phyloP scores from a whole-genome alignment of 2,329 filamentous ascomycete genomes.

The Apiospora sp. region DNA sequence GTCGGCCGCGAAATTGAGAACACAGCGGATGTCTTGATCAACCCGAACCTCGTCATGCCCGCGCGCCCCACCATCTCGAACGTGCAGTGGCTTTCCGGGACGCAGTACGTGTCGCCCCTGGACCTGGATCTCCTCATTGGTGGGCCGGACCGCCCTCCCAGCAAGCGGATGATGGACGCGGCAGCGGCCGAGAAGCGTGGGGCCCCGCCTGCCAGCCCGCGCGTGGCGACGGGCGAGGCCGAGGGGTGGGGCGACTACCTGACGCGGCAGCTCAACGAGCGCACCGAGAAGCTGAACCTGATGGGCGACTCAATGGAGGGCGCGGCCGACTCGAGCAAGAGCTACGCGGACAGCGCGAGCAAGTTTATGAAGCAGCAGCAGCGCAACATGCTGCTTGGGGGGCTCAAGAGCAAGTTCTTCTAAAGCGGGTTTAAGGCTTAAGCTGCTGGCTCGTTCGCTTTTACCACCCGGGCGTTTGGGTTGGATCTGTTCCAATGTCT shows the following conservation, averaged over 20 bases:
- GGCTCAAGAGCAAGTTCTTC: conserved; percentile 66
- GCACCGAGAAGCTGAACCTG: conserved; percentile 85
- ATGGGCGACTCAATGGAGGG: conserved; percentile 87
- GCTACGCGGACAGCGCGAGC: conserved; percentile 86
- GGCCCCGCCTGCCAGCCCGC: conserved; percentile 44
- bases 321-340: conserved; percentile 80
- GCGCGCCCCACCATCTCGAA: conserved; percentile 92
- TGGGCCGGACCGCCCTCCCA: conserved; percentile 85
- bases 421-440: not conserved
- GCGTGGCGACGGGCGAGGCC: conserved; percentile 45
- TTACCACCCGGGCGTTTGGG: not conserved
- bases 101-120: conserved; percentile 84
- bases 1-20: conserved; percentile 70
- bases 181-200: conserved; percentile 74
- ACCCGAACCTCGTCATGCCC: conserved; percentile 76
- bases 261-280: conserved; percentile 84
- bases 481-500: not conserved
- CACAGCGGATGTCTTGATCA: conserved; percentile 77
- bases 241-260: conserved; percentile 83
- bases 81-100: conserved; percentile 95
- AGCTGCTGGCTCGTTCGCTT: not conserved
- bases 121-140: conserved; percentile 93
- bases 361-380: conserved; percentile 91
- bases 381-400: conserved; percentile 79
- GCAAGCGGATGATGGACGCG: conserved; percentile 86